Base-by-base conservation (phyloP, 2,329 filamentous ascomycete species). In the Verticillium nubilum region DNA sequence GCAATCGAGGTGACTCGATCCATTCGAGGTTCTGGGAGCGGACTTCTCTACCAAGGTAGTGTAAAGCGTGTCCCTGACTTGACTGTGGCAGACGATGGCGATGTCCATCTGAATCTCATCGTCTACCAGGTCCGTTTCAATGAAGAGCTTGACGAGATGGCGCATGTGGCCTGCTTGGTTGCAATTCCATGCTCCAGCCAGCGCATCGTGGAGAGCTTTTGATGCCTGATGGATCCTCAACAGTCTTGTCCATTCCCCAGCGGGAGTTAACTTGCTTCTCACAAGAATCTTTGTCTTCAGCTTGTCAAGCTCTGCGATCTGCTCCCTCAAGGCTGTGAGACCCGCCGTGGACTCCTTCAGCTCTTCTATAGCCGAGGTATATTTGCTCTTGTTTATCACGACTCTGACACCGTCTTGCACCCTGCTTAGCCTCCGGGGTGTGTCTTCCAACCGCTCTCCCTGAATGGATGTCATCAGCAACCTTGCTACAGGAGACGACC, bases 71-170 rank as follows among this genome's bases (percentile, higher is more conserved):
- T 52, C 33, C 15, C 13, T 10, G 7, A 28, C 7, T 4, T 29
- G 54, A 1, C 31, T 56, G 25, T 58, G 52, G 23, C 54, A 60
- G 15, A 62, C 26, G 15, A 62, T 55, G n/a, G 58, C 58, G 12
- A 62, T 29, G 10, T 59, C 58, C 58, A 62, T 58, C 2, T 35
- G 60, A 1, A 62, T 33, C 9, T 60, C 31, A 10, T 56, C 58
- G 2, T 57, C 29, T 5, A 56, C 47, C 28, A 26, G 23, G 13
- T 57, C 29, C 1, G 60, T 35, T 15, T 62, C 58, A 10, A 62
- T 42, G 31, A 62, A 62, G 5, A 62, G 47, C 25, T 62, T 60
- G 13, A 62, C 31, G 5, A 47, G 27, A 37, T 62, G 61, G 5
- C 50, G 33, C 6, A 54, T 26, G 33, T 62, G 61, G 6, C 33